phyloP scores from a whole-genome alignment of 768 basidiomycete genomes.

The Russula brevipes region DNA sequence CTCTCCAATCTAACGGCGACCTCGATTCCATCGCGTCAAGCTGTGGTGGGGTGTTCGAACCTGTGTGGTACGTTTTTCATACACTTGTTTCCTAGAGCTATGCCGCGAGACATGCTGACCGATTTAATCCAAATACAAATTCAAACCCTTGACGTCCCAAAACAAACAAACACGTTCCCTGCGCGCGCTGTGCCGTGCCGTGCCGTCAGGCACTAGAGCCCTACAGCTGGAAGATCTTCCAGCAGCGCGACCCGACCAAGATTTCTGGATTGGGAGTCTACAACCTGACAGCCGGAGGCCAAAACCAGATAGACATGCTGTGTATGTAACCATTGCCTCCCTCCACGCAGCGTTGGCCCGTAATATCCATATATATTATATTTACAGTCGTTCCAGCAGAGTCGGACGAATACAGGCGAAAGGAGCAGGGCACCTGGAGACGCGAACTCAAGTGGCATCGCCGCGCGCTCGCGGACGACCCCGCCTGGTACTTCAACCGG shows the following conservation, averaged over 20 bases:
- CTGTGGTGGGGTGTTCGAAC: slow-evolving; percentile 19
- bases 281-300: slow-evolving; percentile 14
- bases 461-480: slow-evolving; percentile 12
- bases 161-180: neutral
- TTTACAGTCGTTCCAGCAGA: neutral
- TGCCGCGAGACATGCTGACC: neutral
- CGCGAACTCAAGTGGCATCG: slow-evolving; percentile 18
- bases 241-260: neutral
- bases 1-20: slow-evolving; percentile 17
- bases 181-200: neutral
- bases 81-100: neutral
- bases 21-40: slow-evolving; percentile 21
- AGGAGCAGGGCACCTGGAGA: slow-evolving; percentile 17
- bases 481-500: slow-evolving; percentile 17
- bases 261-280: slow-evolving; percentile 18
- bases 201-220: slow-evolving; percentile 15
- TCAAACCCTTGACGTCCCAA: neutral
- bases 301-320: slow-evolving; percentile 6
- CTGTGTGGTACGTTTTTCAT: slow-evolving; percentile 11
- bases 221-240: slow-evolving; percentile 19
- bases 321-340: neutral
- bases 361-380: too few relatives aligned
- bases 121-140: neutral
- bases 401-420: slow-evolving; percentile 10
- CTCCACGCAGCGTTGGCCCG: neutral